These are phyloP conservation scores for Aspergillus homomorphus DNA, from an alignment of 495 filamentous ascomycete genomes.

Conservation along the genomic window DNA sequence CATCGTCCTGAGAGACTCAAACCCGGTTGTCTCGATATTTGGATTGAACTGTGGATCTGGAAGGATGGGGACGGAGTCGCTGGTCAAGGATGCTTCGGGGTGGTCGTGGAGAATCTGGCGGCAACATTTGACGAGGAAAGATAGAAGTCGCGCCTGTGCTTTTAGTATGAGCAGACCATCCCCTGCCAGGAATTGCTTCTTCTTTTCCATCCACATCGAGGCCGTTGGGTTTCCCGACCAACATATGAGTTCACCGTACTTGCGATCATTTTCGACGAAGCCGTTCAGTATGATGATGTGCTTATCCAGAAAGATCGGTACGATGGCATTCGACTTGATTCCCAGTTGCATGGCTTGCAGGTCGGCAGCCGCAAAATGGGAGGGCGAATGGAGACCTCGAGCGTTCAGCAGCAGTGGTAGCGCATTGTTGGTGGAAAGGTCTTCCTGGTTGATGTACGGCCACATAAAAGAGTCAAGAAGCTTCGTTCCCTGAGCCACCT, in stretches of 20 bases:
- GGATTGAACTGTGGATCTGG: constrained; percentile 24
- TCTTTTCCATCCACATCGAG: constrained; percentile 32
- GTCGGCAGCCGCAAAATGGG: constrained; percentile 40
- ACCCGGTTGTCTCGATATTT: constrained; percentile 44
- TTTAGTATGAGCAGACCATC: constrained; percentile 46
- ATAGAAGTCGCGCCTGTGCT: constrained; percentile 36
- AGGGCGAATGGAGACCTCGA: constrained; percentile 42
- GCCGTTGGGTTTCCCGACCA: constrained; percentile 40
- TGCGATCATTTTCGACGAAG: constrained; percentile 14
- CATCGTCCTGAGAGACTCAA: constrained; percentile 36
- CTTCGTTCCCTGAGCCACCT: constrained; percentile 5
- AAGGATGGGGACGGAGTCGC: constrained; percentile 18
- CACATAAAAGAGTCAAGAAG: constrained; percentile 40
- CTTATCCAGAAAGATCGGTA: constrained; percentile 34
- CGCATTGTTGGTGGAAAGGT: constrained; percentile 33
- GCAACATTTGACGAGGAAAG: constrained; percentile 43
- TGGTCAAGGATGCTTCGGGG: neutral
- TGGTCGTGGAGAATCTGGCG: constrained; percentile 44
- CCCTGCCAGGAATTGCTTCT: constrained; percentile 34
- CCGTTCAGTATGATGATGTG: constrained; percentile 44
- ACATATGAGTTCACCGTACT: constrained; percentile 45
- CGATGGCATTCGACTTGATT: constrained; percentile 16
- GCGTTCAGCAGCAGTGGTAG: constrained; percentile 40
- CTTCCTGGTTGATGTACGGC: constrained; percentile 59
- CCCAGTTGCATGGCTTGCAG: constrained; percentile 6